Evolutionary conservation across 2,329 filamentous ascomycete species (phyloP).

Genomic region (Aspergillus sp.): DNA sequence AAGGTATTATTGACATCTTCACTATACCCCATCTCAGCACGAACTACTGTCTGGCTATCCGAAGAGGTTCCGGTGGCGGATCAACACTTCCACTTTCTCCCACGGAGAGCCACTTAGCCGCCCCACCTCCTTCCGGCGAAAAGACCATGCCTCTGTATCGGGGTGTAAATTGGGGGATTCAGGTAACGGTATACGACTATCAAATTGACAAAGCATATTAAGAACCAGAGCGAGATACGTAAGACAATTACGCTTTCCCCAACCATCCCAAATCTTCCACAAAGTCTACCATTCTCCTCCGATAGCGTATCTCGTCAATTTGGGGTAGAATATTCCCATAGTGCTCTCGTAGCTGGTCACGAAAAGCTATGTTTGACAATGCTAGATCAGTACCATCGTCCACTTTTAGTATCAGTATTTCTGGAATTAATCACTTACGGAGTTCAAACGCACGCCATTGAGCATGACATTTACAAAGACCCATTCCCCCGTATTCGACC

Average conservation of each 20-base stretch:
- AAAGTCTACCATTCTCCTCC: conserved; percentile 2
- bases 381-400: too few relatives aligned
- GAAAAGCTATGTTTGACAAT: background rate
- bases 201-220: too few relatives aligned
- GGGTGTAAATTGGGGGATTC: too few relatives aligned
- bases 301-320: conserved; percentile 1
- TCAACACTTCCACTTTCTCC: background rate
- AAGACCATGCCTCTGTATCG: too few relatives aligned
- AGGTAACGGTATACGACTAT: too few relatives aligned
- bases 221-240: too few relatives aligned
- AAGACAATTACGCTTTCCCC: too few relatives aligned
- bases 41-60: background rate
- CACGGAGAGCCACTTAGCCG: too few relatives aligned
- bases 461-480: conserved; percentile 7
- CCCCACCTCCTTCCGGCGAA: too few relatives aligned
- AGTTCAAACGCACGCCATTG: conserved; percentile 5
- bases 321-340: background rate
- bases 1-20: too few relatives aligned
- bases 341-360: conserved; percentile 3
- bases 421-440: background rate
- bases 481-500: background rate
- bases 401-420: too few relatives aligned
- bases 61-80: conserved; percentile 3
- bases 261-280: background rate
- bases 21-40: too few relatives aligned